Evolutionary conservation across 1,284 basidiomycete species (phyloP), one percentile per base, ranked within the genome.

Genomic region (Phlebopus sp.): DNA sequence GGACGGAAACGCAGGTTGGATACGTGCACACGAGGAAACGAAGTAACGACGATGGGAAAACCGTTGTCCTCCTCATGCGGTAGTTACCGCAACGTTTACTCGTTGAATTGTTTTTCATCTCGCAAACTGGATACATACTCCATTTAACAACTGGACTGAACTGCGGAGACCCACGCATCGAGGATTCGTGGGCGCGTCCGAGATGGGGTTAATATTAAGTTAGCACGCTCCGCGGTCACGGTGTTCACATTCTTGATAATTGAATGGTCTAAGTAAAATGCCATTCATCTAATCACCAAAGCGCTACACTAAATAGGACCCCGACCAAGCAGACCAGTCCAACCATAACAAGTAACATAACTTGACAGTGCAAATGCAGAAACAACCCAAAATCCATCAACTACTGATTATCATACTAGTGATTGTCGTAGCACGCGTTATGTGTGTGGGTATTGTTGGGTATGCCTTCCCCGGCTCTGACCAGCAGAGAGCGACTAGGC

Each of bases 381-480:
- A 31, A 3, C 3, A 27, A 47, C 60, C 58, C n/a, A n/a, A n/a
- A n/a, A n/a, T n/a, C n/a, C 60, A 68, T 68, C 61, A 44, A 65
- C 59, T 63, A 62, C 59, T 50, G 11, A 21, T 10, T 10, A n/a
- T 43, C 34, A 35, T 25, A 17, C 46, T 35, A 27, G 40, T 42
- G 41, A 27, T 51, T 49, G 53, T 48, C 47, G 50, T 62, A 66
- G 59, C 53, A 62, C 55, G 23, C 57, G 15, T 39, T 37, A 43
- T 31, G 51, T 31, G 50, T 42, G 63, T 63, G 54, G 46, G 51
- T 40, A 44, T 43, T 31, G 41, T 31, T 38, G 23, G 46, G 32
- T 42, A 47, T 18, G 4, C 43, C 43, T 51, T 30, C 60, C 49
- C 48, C 14, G 17, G 46, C 55, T 43, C 57, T 42, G 13, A 34